Conservation (phyloP, 768 basidiomycete genomes). For the Crassisporium funariophilum region DNA sequence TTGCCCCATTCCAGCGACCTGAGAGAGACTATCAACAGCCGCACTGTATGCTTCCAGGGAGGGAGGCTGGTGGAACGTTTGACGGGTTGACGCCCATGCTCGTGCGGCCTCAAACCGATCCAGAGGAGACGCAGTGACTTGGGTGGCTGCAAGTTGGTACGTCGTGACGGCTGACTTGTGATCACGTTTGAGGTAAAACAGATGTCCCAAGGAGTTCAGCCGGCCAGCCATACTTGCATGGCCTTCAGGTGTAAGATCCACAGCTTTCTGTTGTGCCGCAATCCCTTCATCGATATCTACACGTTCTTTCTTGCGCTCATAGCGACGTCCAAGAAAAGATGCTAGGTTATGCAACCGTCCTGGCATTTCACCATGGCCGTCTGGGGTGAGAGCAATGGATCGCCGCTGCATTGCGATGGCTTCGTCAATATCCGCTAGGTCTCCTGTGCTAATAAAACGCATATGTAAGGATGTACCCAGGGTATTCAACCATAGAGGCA, state of each 20-base stretch:
- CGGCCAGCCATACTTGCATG: background rate
- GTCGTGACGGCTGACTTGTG: background rate
- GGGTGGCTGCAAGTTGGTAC: conserved; percentile 6
- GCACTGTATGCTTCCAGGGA: conserved; percentile 12
- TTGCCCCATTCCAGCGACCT: conserved; percentile 19
- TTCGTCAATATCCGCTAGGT: conserved; percentile 7
- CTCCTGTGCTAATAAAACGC: conserved; percentile 8
- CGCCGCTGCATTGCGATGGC: no score
- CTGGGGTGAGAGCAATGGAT: no score
- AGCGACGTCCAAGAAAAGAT: conserved; percentile 14
- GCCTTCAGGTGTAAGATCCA: conserved; percentile 7
- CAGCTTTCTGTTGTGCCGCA: conserved; percentile 7
- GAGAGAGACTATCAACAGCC: conserved; percentile 15
- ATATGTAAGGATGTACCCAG: conserved; percentile 8
- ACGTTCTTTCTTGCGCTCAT: conserved; percentile 5
- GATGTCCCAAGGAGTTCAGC: background rate
- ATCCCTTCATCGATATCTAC: conserved; percentile 13
- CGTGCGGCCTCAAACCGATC: conserved; percentile 8
- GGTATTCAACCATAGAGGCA: conserved; percentile 8
- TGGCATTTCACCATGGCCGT: conserved; percentile 3
- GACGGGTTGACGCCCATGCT: conserved; percentile 7
- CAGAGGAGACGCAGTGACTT: background rate
- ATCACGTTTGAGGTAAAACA: background rate
- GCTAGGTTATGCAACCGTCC: conserved; percentile 18
- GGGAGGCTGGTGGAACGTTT: background rate